Conservation (phyloP, 306 rosid genomes). For the Fragaria nilgerrensis region DNA sequence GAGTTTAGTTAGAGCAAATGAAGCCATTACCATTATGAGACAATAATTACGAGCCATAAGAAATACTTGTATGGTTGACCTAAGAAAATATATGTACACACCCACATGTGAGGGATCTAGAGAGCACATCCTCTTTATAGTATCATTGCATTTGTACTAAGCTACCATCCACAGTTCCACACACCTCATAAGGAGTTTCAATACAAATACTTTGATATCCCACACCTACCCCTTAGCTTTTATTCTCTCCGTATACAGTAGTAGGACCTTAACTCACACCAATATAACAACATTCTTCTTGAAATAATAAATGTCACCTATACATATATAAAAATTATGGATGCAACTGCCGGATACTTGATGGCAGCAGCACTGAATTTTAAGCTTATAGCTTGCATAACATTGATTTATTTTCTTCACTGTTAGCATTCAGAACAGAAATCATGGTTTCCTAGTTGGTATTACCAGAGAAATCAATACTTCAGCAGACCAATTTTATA, state of each 20-base stretch:
- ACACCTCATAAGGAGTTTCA: background rate
- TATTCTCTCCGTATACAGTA: background rate
- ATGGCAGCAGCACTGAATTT: background rate
- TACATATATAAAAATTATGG: background rate
- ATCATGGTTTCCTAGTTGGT: background rate
- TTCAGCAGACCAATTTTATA: background rate
- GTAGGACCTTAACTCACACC: background rate
- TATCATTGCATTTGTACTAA: background rate
- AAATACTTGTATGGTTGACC: background rate
- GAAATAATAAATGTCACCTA: background rate
- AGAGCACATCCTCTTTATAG: background rate
- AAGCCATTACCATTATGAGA: background rate
- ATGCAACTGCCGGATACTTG: background rate
- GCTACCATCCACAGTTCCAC: background rate
- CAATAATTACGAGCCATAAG: background rate
- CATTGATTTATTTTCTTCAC: background rate
- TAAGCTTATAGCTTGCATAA: background rate
- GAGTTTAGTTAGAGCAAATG: background rate
- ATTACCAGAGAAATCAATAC: conserved; percentile 1
- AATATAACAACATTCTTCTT: background rate
- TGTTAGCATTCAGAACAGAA: background rate
- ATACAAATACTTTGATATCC: background rate
- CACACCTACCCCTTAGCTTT: background rate
- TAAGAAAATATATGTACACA: background rate
- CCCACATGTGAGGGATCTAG: background rate